Conservation (phyloP, 257 asterid genomes). For the Leptodermis oblonga region DNA sequence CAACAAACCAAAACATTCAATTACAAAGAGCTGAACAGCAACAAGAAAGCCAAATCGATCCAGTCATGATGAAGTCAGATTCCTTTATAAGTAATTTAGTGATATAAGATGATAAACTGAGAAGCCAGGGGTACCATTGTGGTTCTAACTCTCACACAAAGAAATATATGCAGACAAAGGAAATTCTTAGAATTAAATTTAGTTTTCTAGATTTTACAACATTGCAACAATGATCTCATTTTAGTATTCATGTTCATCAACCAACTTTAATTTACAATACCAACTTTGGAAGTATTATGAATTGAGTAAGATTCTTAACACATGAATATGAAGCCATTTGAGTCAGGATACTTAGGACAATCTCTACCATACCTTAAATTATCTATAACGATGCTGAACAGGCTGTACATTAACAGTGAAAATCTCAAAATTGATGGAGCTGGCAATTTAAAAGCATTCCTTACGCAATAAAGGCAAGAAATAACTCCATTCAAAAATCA, state of each 20-base stretch:
- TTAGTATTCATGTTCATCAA: background rate
- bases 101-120: background rate
- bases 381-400: too few species aligned
- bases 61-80: background rate
- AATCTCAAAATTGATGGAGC: background rate
- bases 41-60: background rate
- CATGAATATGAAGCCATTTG: background rate
- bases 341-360: background rate
- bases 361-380: background rate
- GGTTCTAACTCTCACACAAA: background rate
- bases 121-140: background rate
- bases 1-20: conserved; percentile 24
- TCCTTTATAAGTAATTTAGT: background rate
- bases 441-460: background rate
- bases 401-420: background rate
- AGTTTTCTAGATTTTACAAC: background rate
- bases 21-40: background rate
- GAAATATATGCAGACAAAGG: background rate
- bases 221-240: background rate
- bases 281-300: background rate
- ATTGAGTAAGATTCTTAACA: background rate
- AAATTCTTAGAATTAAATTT: background rate
- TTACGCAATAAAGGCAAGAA: background rate
- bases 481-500: background rate
- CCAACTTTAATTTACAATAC: background rate